Conservation (phyloP, 345 rosid species). For the Arabidopsis suecica region DNA sequence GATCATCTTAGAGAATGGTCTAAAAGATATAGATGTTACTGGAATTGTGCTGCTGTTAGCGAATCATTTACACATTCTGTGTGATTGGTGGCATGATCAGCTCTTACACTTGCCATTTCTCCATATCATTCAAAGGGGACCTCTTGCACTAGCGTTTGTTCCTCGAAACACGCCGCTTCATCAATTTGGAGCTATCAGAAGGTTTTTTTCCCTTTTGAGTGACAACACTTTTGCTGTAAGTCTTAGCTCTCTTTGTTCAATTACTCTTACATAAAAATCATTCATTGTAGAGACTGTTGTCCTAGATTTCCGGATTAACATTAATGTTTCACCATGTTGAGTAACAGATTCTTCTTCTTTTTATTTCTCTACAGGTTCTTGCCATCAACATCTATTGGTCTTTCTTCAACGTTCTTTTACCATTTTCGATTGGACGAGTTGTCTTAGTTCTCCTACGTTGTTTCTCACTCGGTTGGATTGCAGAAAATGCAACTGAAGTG, state of each 20-base stretch:
- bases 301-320: not conserved
- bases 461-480: constrained; percentile 10
- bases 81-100: constrained; percentile 36
- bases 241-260: not conserved
- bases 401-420: constrained; percentile 4
- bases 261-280: not conserved
- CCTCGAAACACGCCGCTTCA: constrained; percentile 19
- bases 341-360: not conserved
- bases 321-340: constrained; percentile 15
- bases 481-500: not conserved
- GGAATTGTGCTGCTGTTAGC: not conserved
- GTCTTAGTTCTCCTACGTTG: not conserved
- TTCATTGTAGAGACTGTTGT: not conserved
- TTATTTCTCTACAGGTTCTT: constrained; percentile 26
- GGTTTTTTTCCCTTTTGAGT: constrained; percentile 22
- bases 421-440: constrained; percentile 28
- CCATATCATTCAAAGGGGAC: not conserved
- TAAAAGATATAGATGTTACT: not conserved
- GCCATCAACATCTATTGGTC: constrained; percentile 27
- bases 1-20: constrained; percentile 1
- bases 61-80: constrained; percentile 1
- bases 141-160: constrained; percentile 4
- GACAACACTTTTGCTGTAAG: constrained; percentile 28
- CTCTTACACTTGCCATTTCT: constrained; percentile 14
- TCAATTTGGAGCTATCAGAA: constrained; percentile 30